Evolutionary conservation across 306 rosid genomes (phyloP).

Genomic region (Oxytropis ochrocephala): DNA sequence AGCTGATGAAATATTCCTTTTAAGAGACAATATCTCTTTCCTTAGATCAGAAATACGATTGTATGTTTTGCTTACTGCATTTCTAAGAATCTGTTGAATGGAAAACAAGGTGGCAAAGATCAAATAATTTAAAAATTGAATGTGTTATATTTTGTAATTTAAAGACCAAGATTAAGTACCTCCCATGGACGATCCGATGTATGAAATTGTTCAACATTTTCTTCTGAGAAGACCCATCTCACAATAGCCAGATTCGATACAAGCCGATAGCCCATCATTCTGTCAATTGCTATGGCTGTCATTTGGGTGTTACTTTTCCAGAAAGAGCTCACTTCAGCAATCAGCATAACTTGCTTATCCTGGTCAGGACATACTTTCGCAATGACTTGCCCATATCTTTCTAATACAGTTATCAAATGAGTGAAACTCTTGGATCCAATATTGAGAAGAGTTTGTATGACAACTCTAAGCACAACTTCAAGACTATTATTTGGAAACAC

Average conservation of each 20-base stretch:
- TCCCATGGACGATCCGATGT: conserved; percentile 95
- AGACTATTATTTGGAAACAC: conserved; percentile 73
- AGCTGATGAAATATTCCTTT: conserved; percentile 53
- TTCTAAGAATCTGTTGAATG: conserved; percentile 60
- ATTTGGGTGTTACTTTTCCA: conserved; percentile 95
- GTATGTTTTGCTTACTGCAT: conserved; percentile 81
- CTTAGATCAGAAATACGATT: conserved; percentile 93
- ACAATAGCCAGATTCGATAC: conserved; percentile 91
- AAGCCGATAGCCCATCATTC: conserved; percentile 98
- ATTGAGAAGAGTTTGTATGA: conserved; percentile 79
- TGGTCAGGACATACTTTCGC: conserved; percentile 73
- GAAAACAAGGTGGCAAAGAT: conserved; percentile 1
- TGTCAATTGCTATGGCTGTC: conserved; percentile 90
- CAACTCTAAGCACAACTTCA: conserved; percentile 71
- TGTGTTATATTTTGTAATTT: not conserved
- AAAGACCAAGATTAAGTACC: conserved; percentile 39
- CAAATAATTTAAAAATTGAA: not conserved
- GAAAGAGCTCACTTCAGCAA: conserved; percentile 67
- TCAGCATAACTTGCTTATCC: conserved; percentile 88
- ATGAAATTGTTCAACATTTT: conserved; percentile 80
- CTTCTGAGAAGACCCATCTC: conserved; percentile 89
- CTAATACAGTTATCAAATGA: conserved; percentile 91
- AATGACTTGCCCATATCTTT: conserved; percentile 89
- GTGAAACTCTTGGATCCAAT: conserved; percentile 98
- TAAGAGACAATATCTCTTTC: conserved; percentile 73